Percentiles rank a stretch among this genome's conserved stretches.
These are phyloP conservation scores for Gnomoniopsis sp. DNA, from an alignment of 2,329 filamentous ascomycete genomes.

Conservation along the genomic window DNA sequence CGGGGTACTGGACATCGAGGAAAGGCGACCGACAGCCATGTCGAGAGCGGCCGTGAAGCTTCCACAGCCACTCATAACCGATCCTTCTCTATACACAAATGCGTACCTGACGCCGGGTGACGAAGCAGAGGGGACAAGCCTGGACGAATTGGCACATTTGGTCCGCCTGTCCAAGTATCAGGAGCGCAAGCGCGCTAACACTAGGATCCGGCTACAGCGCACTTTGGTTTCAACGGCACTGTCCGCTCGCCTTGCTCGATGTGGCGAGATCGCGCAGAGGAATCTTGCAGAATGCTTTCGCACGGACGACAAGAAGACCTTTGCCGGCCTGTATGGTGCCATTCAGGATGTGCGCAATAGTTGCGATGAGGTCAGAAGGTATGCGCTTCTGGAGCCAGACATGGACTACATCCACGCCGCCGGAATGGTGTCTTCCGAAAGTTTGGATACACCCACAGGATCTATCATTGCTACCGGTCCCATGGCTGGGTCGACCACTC, in stretches of 20 bases:
- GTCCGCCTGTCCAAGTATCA: conserved; percentile 77
- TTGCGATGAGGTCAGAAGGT: conserved; percentile 68
- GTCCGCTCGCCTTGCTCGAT: conserved; percentile 70
- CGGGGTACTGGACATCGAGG: conserved; percentile 11
- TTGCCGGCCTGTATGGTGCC: conserved; percentile 71
- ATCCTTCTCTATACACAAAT: conserved; percentile 65
- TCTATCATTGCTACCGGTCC: conserved; percentile 34
- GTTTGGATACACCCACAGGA: conserved; percentile 45
- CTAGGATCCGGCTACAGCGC: conserved; percentile 69
- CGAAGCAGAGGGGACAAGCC: conserved; percentile 63
- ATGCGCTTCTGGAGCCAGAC: conserved; percentile 69
- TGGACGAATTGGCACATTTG: conserved; percentile 75
- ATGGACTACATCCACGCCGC: conserved; percentile 59
- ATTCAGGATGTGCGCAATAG: conserved; percentile 76
- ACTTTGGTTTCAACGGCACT: conserved; percentile 72
- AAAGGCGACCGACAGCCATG: conserved; percentile 14
- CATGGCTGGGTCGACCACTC: conserved; percentile 41
- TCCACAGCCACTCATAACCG: conserved; percentile 58
- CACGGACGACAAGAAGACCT: conserved; percentile 73
- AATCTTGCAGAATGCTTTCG: conserved; percentile 77
- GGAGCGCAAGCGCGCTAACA: conserved; percentile 73
- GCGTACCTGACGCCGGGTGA: conserved; percentile 56
- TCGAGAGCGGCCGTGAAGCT: conserved; percentile 18
- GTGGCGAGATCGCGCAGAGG: conserved; percentile 70
- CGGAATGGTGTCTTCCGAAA: conserved; percentile 47